Base-by-base conservation (phyloP, 148 eudicot genomes). In the Polygonum maritimum region DNA sequence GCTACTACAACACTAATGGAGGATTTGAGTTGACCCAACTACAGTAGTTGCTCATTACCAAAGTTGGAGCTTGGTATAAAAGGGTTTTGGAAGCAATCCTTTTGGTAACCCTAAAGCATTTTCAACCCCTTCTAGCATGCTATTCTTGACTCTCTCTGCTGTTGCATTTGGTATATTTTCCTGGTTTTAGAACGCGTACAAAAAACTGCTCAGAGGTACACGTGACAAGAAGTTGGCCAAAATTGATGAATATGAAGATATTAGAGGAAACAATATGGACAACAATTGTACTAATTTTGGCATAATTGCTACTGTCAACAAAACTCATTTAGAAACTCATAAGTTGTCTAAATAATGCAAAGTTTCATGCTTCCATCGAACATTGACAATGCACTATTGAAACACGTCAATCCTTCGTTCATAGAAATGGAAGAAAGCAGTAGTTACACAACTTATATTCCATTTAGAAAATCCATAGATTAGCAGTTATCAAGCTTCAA, bases 51-150 rank as follows among this genome's bases (percentile, higher is more conserved):
- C 36, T 78, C 49, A 87, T 77, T 89, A 94, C 98, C 98, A 94
- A 55, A 94, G 81, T 78, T 94, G 98, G 55, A 94, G 77, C 75
- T 84, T 89, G 60, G 88, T 85, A 76, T 90, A 92, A 48, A 88
- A 80, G 62, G 98, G 98, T 69, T 75, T 90, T 77, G 83, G 49
- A 70, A 94, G 90, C 74, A 90, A 89, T 79, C 83, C 83, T 79
- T 87, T 83, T 40, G 88, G 51, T 45, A 90, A 80, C 82, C 98
- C 94, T 79, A 94, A 79, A 58, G 97, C 97, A 57, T 54, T 78
- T 86, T 92, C 97, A 77, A 92, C 89, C 35, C 93, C 98, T 76
- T 83, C 88, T 71, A 92, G 93, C 97, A 94, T 94, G 67, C 84
- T 82, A 75, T 69, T 78, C 80, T 84, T 94, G 82, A 94, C 97